Evolutionary conservation across 768 basidiomycete genomes (phyloP), one percentile per base, ranked within the genome.

Genomic region (Pulveroboletus frians): DNA sequence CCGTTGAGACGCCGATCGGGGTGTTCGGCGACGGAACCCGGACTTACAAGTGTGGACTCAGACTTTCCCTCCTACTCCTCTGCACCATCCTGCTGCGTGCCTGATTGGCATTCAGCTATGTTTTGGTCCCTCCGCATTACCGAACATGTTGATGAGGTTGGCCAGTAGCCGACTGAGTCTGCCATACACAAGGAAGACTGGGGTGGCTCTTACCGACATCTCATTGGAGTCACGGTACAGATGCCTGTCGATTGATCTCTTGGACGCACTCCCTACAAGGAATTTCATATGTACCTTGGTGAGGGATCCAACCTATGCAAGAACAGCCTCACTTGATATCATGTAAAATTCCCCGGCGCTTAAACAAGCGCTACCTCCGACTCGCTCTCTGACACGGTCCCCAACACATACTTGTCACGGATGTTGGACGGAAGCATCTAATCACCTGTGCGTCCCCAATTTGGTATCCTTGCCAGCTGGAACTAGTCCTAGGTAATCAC

Each of bases 341-440:
- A 1, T 39, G 37, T 13, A 63, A 61, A 35, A 44, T 60, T 18
- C 45, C 47, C 37, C 62, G 49, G 13, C 60, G 58, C 17, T 35
- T 55, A 26, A 26, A 13, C 13, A 60, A 65, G 14, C 35, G 39
- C 51, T 3, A 48, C 58, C 5, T 14, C 37, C 20, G 26, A 57
- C 3, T 76, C 52, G 43, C 54, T 29, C 72, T 79, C 59, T 66
- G 73, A 56, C 1, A 51, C 69, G 9, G 75, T 67, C 20, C 53
- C 76, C 40, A 45, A 69, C 34, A 55, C 71, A 1, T 71, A 2
- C 38, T 14, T 5, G 6, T 20, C 34, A 62, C 53, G 37, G 40
- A 71, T 44, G 30, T 20, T 8, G 62, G 72, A 32, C 73, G 73
- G 74, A 46, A 43, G 18, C 30, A 41, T 15, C 17, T 69, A 65